Percentiles rank a stretch among this genome's conserved stretches.
Conservation (phyloP, 2,329 filamentous ascomycete species). For the Chaetomiaceae sp. region DNA sequence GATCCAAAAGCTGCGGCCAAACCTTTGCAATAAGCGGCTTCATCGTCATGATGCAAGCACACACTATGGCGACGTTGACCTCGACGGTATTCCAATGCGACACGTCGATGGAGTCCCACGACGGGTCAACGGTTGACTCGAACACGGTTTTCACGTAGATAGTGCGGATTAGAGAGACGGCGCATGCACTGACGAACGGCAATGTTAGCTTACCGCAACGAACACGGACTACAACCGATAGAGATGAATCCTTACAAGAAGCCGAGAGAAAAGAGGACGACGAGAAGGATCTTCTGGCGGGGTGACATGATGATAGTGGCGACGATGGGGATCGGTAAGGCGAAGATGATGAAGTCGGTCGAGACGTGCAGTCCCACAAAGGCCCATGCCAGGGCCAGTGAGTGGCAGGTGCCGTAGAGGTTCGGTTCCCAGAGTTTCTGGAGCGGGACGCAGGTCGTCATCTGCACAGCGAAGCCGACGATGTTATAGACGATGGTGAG, state of each 20-base stretch:
- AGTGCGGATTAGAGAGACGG: conserved; percentile 21
- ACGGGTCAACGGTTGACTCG: conserved; percentile 18
- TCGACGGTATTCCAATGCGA: conserved; percentile 26
- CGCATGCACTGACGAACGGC: conserved; percentile 19
- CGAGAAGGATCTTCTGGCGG: conserved; percentile 2
- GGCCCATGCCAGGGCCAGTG: conserved; percentile 12
- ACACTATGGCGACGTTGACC: conserved; percentile 26
- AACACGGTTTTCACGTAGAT: conserved; percentile 20
- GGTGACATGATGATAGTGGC: conserved; percentile 7
- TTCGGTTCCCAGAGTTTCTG: conserved; percentile 15
- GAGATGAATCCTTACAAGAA: conserved; percentile 21
- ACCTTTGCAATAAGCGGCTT: too few species aligned
- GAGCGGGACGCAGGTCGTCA: conserved; percentile 23
- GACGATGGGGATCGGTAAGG: conserved; percentile 13
- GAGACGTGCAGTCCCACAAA: conserved; percentile 19
- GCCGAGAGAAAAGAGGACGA: conserved; percentile 10
- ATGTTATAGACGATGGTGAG: conserved; percentile 18
- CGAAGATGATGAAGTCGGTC: conserved; percentile 14
- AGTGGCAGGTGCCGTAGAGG: conserved; percentile 10
- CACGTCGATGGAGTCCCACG: conserved; percentile 19
- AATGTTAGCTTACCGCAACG: background rate
- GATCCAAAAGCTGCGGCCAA: too few species aligned
- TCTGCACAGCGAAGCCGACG: conserved; percentile 15
- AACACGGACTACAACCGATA: background rate
- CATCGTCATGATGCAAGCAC: conserved; percentile 26